Evolutionary conservation across 768 basidiomycete genomes (phyloP), one percentile per base, ranked within the genome.

Genomic region (Pisolithus tinctorius): DNA sequence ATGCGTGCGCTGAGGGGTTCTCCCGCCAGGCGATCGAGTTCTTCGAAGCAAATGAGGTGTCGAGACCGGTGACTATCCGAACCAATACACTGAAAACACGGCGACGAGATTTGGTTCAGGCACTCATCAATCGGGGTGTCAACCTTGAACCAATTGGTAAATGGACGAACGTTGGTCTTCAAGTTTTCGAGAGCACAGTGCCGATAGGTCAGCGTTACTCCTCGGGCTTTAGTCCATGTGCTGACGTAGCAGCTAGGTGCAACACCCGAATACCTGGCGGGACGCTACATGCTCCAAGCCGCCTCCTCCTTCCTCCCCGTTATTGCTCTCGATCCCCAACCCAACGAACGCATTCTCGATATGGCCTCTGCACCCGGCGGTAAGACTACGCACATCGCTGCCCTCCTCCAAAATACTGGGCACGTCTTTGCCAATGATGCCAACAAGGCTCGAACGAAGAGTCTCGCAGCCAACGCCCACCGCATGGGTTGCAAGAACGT

Each of bases 221-320:
- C 26, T 16, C 30, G 30, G 17, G n/a, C 42, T 46, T 30, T 20
- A 36, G 45, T 6, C 11, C 4, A 50, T n/a, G 38, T 46, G 41
- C 43, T 36, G 47, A 25, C 11, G 9, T 39, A 27, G 20, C 48
- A 39, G 30, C 31, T 58, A 85, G 84, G 89, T 66, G 96, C 96
- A 6, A 98, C 96, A 2, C 96, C 96, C 10, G 96, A 99, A 72
- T 99, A 99, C 70, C 82, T 99, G 37, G 93, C 96, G 0, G 96
- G 96, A 2, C 94, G 98, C 66, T 99, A 99, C 71, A 98, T 99
- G 91, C 87, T 98, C 25, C 96, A 99, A 74, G 92, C 96, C 6
- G 96, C 96, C 10, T 95, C 93, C 5, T 98, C 96, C 1, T 97
- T 99, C 78, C 80, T 99, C n/a, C 96, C 96, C 49, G 96, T 98